These are phyloP conservation scores for Exophiala mesophila DNA, from an alignment of 2,329 filamentous ascomycete species.

Conservation along the genomic window DNA sequence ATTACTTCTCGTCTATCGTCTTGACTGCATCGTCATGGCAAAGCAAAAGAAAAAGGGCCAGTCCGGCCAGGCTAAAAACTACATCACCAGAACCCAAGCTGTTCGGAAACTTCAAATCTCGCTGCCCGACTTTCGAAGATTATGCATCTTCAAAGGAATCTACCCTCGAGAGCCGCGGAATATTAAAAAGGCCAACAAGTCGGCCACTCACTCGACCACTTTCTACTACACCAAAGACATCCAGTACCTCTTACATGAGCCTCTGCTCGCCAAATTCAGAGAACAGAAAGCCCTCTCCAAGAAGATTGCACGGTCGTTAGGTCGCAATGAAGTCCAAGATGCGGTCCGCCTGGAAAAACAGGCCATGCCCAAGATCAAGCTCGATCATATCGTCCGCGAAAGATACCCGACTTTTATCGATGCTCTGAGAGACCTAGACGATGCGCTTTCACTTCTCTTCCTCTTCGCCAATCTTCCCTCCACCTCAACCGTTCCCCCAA, in stretches of 20 bases:
- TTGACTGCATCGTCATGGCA: constrained; percentile 53
- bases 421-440: constrained; percentile 88
- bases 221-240: constrained; percentile 94
- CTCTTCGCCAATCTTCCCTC: constrained; percentile 95
- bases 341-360: constrained; percentile 87
- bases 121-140: constrained; percentile 90
- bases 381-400: constrained; percentile 97
- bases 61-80: constrained; percentile 93
- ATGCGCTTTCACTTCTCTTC: constrained; percentile 94
- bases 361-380: constrained; percentile 78
- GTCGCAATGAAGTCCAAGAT: constrained; percentile 84
- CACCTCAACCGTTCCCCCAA: constrained; percentile 80
- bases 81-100: constrained; percentile 93
- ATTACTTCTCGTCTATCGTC: too few relatives aligned
- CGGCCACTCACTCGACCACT: constrained; percentile 82
- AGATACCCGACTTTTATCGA: constrained; percentile 96
- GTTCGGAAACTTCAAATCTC: constrained; percentile 97
- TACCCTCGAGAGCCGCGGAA: constrained; percentile 95
- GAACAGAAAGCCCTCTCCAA: constrained; percentile 96
- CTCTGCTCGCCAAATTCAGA: constrained; percentile 86
- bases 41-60: constrained; percentile 88
- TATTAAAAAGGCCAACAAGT: constrained; percentile 94
- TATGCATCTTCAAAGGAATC: constrained; percentile 99
- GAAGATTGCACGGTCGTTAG: constrained; percentile 91
- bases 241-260: constrained; percentile 96